Evolutionary conservation across 2,329 filamentous ascomycete genomes (phyloP), one percentile per base, ranked within the genome.

Genomic region (Drechslerella coelobrocha): DNA sequence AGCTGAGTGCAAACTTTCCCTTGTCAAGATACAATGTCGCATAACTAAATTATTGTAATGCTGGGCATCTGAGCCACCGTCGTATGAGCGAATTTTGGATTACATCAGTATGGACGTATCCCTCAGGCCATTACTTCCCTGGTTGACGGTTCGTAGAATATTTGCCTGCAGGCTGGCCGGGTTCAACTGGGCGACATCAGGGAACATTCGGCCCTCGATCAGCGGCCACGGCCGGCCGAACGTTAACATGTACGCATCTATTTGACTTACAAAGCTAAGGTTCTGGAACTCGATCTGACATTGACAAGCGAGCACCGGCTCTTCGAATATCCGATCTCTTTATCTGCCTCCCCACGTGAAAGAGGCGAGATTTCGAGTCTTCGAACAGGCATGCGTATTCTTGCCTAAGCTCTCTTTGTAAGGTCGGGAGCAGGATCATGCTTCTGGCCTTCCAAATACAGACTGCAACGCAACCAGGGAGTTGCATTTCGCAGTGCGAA

Each of bases 371-470:
- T 59, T 41, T 53, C 37, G 29, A 23, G 34, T 51, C 6, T 26
- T 34, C 31, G 14, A 51, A n/a, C 37, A 53, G 53, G 54, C 57
- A 69, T 71, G 53, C 61, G 53, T 62, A 34, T 63, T 63, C 59
- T 63, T 53, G 47, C 59, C 52, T 71, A 60, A 59, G 63, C 66
- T 6, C 39, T 37, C 59, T 71, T 71, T 63, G 66, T 71, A 37
- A 71, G 66, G 66, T 71, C 59, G 47, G 14, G 14, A 27, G 47
- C 23, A 27, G 19, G 41, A 14, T 2, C 6, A 51, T 55, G 29
- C 21, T 63, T 54, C 52, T 21, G 53, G 62, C 66, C 66, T 71
- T 57, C 66, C 66, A 63, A 47, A 63, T 63, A 53, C n/a, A 63
- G 66, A 56, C 27, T 29, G 56, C 66, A 71, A 71, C 66, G 39